Evolutionary conservation across 179 eudicot genomes (phyloP), one percentile per base, ranked within the genome.

Genomic region (Silene vulgaris): DNA sequence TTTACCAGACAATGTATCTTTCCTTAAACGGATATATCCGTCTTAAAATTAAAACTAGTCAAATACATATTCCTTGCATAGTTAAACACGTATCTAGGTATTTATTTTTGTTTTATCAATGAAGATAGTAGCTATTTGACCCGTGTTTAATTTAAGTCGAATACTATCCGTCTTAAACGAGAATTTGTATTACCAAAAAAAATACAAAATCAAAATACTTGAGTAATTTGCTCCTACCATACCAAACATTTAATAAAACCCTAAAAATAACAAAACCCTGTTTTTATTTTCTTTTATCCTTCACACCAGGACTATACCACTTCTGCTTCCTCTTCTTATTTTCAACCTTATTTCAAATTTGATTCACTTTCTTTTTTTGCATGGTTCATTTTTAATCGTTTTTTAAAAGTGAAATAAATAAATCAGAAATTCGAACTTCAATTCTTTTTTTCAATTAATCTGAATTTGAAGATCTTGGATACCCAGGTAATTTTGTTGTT

Each of bases 391-490:
- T 14, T 16, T 29, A 9, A n/a, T 68, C 37, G 40, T 4, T n/a
- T 64, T 28, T 13, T 64, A 0, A 37, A 40, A 30, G 28, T 40
- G 6, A 69, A 43, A 50, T 9, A 50, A 50, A 50, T 50, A 11
- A 50, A 40, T 8, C 72, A 40, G 14, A 69, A 69, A 9, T 62
- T 62, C 65, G 23, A 61, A 61, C 19, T 61, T 23, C 2, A 21
- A 62, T 23, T 62, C 5, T 12, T 62, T 12, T 20, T 8, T 19
- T 8, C 2, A 20, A 37, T 23, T 62, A 1, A 21, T 62, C 65
- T 62, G 32, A 62, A 62, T 69, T 69, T 45, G 14, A 32, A 69
- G 59, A 69, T 69, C 59, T 69, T 69, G 32, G 28, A 26, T 26
- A 7, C 72, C 16, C 59, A 43, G 73, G 73, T 69, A 69, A 68